A percentile compares a stretch with the other conserved stretches of the same genome.
Evolutionary conservation across 2,329 filamentous ascomycete species (phyloP).

Genomic region (Alternaria triticina): DNA sequence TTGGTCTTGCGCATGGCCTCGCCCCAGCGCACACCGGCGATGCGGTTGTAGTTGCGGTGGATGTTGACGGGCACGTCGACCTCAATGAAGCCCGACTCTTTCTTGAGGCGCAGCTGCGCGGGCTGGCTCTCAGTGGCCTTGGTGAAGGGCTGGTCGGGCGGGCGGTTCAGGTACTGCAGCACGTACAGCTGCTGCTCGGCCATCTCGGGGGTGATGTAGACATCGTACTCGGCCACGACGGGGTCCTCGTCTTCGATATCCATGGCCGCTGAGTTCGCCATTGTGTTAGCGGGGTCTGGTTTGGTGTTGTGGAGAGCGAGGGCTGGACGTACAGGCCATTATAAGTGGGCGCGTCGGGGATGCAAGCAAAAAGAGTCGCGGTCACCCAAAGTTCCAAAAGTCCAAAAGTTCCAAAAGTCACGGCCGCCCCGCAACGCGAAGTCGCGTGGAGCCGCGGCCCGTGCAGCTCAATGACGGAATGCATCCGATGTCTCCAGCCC

Average conservation of each 20-base stretch:
- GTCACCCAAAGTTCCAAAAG: slow-evolving; percentile 19
- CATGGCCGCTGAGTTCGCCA: slow-evolving; percentile 19
- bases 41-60: slow-evolving; percentile 80
- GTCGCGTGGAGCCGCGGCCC: slow-evolving; percentile 25
- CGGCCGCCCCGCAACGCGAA: slow-evolving; percentile 29
- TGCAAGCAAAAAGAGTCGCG: slow-evolving; percentile 11
- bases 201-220: slow-evolving; percentile 83
- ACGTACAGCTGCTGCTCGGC: slow-evolving; percentile 64
- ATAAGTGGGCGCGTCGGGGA: slow-evolving; percentile 4
- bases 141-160: slow-evolving; percentile 67
- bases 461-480: slow-evolving; percentile 36
- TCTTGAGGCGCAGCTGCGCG: slow-evolving; percentile 80
- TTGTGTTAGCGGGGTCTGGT: slow-evolving; percentile 8
- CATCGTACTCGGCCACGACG: slow-evolving; percentile 69
- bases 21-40: slow-evolving; percentile 83
- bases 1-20: slow-evolving; percentile 68
- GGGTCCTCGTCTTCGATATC: slow-evolving; percentile 54
- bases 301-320: background rate
- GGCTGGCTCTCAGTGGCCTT: slow-evolving; percentile 62
- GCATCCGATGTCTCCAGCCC: slow-evolving; percentile 29
- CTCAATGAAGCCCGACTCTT: slow-evolving; percentile 82
- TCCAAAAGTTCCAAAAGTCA: slow-evolving; percentile 27
- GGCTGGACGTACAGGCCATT: slow-evolving; percentile 37
- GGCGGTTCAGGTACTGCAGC: slow-evolving; percentile 86
- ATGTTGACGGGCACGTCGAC: slow-evolving; percentile 81